A percentile compares a stretch with the other conserved stretches of the same genome.
phyloP scores from a whole-genome alignment of 805 yeast genomes.

The Monosporozyma yasuniensis region DNA sequence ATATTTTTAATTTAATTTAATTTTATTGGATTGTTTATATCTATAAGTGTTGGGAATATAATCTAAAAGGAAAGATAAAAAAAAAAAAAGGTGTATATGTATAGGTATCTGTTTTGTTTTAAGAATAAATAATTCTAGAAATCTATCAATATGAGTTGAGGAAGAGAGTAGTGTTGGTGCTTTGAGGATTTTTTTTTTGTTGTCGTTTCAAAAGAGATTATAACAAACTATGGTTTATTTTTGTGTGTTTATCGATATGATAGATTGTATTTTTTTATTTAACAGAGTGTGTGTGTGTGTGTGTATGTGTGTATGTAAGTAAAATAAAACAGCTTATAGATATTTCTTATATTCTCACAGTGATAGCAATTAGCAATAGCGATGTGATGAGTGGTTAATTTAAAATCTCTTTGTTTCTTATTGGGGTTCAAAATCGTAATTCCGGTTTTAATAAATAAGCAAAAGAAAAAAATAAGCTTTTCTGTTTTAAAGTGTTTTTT shows the following conservation, averaged over 20 bases:
- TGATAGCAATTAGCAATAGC: neutral
- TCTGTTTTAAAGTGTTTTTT: neutral
- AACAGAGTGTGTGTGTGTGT: no score
- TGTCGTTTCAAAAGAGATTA: no score
- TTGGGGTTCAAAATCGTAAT: neutral
- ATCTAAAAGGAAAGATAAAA: neutral
- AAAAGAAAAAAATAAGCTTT: neutral
- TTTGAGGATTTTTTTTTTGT: neutral
- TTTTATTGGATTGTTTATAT: neutral
- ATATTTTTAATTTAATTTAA: neutral
- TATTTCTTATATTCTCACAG: no score
- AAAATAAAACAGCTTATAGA: no score
- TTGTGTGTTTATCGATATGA: no score
- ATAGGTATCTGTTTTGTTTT: neutral
- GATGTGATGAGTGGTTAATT: neutral
- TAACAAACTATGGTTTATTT: no score
- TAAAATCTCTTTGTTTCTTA: neutral
- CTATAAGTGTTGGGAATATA: neutral
- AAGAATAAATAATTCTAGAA: neutral
- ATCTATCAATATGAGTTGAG: neutral
- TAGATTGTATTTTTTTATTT: no score
- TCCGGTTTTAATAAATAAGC: neutral
- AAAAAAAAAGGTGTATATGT: neutral
- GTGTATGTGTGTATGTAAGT: no score
- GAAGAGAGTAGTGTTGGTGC: neutral